Conservation (phyloP, 1,284 basidiomycete genomes). For the Rhodotorula sp. region DNA sequence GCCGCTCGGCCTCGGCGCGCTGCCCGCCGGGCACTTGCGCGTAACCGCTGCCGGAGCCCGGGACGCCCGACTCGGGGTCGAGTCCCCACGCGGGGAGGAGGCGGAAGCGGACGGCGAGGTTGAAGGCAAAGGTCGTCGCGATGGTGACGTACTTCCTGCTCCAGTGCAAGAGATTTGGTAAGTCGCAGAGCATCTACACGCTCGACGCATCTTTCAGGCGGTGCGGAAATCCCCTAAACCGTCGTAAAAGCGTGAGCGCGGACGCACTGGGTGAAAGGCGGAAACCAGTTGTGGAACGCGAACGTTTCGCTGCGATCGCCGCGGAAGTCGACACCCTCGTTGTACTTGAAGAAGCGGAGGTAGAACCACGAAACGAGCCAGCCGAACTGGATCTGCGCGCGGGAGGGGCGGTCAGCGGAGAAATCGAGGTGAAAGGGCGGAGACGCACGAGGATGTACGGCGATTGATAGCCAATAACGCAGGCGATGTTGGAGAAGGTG, state of each 20-base stretch:
- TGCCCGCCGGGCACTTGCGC: constrained; percentile 78
- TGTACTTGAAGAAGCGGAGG: constrained; percentile 93
- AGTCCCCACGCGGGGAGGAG: constrained; percentile 70
- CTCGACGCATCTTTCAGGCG: not conserved
- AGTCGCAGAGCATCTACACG: not conserved
- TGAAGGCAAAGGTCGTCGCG: constrained; percentile 69
- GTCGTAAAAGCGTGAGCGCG: not conserved
- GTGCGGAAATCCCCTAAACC: no score
- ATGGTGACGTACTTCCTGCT: constrained; percentile 66
- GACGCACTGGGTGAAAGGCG: constrained; percentile 82
- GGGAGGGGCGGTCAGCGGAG: no score
- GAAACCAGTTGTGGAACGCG: constrained; percentile 95
- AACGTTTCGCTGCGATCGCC: constrained; percentile 96
- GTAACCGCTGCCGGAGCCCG: constrained; percentile 54
- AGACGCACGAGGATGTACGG: constrained; percentile 75
- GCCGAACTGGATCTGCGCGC: constrained; percentile 77
- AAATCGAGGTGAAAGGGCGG: not conserved
- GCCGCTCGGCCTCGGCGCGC: constrained; percentile 87
- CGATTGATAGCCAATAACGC: constrained; percentile 81
- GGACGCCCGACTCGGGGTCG: constrained; percentile 68
- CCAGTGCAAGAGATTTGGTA: not conserved
- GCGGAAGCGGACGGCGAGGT: constrained; percentile 62
- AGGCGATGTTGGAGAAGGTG: constrained; percentile 84
- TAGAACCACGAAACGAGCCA: constrained; percentile 96
- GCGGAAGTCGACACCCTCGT: constrained; percentile 58